Evolutionary conservation across 495 filamentous ascomycete genomes (phyloP), one percentile per base, ranked within the genome.

Genomic region (Xylaria grammica): DNA sequence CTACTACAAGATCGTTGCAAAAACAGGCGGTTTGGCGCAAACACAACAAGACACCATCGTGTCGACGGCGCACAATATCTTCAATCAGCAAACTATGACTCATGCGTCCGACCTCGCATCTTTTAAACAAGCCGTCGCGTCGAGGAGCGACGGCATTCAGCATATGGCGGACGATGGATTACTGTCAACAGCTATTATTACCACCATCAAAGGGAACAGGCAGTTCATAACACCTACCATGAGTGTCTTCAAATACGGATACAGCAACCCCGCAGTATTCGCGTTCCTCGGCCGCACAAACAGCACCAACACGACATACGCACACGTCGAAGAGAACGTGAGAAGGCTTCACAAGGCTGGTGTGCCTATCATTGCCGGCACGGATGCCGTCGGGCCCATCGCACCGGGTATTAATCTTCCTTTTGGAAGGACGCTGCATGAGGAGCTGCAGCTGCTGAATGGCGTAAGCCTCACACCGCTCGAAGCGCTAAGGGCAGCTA

Each of bases 331-430:
- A 26, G 58, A 57, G 15, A 77, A 74, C 3, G 71, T 77, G 13
- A 68, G 50, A n/a, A 42, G 26, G n/a, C 54, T 78, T 17, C 64
- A 73, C 55, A 20, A 51, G 15, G 72, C 68, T 19, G 69, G 74
- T 19, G 68, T 78, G 19, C 62, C 72, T 1, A 76, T 79, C 30
- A 52, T 78, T 2, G 70, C 74, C 3, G 76, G 77, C 7, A 78
- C 72, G 7, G 77, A 79, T 49, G 65, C 77, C 4, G 69, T 75
- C 30, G 67, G 69, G 4, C 63, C 48, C 24, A 53, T 65, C 5
- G 49, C 67, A 3, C 66, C 67, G 50, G 17, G 22, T 0, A 32
- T 74, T 45, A 92, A 17, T 89, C 84, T 50, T 89, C 91, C 67
- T 10, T 74, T 69, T 42, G 71, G 72, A 17, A 58, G 60, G 4